Base-by-base conservation (phyloP, 2,329 filamentous ascomycete genomes). In the Knufia petricola region DNA sequence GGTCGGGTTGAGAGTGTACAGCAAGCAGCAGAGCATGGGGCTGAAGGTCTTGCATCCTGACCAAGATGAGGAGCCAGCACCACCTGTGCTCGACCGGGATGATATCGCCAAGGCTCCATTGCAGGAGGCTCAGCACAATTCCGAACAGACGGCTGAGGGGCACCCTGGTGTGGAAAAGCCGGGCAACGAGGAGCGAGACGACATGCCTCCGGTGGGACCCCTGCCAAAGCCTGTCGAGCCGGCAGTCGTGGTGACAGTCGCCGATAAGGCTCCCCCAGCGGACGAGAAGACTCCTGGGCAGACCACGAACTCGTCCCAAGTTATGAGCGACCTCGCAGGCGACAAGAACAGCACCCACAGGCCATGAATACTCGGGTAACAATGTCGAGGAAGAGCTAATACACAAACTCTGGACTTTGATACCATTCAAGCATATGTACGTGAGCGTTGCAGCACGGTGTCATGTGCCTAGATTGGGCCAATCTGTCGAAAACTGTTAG, bases 1-100 rank as follows among this genome's bases (percentile, higher is more conserved):
- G n/a, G 70, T 81, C 4, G 78, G 78, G 0, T 60, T 81, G 21
- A 67, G 76, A 6, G 77, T 81, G 0, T 81, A 78, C 57, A 64
- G 21, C 59, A 63, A 56, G 31, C 52, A 56, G 32, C 46, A 64
- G 4, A 60, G 62, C 36, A 68, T 79, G 30, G 69, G 65, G 2
- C 69, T 81, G 15, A 68, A 73, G 53, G 75, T 79, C 7, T 63
- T 76, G n/a, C 70, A 67, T 46, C 66, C 69, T 6, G 53, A 55
- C 34, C 62, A 68, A 20, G 59, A 65, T 41, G 66, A 67, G 44
- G 49, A 48, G 19, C 49, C 31, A 2, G 55, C 55, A 2, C 64
- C 68, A 50, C 63, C 64, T n/a, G 60, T 62, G n/a, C 58, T 71
- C 30, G 69, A 72, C 49, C 61, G 66, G 31, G 69, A 72, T 52